Base-by-base conservation (phyloP, 805 yeast genomes). In the Zygotorulaspora florentina region DNA sequence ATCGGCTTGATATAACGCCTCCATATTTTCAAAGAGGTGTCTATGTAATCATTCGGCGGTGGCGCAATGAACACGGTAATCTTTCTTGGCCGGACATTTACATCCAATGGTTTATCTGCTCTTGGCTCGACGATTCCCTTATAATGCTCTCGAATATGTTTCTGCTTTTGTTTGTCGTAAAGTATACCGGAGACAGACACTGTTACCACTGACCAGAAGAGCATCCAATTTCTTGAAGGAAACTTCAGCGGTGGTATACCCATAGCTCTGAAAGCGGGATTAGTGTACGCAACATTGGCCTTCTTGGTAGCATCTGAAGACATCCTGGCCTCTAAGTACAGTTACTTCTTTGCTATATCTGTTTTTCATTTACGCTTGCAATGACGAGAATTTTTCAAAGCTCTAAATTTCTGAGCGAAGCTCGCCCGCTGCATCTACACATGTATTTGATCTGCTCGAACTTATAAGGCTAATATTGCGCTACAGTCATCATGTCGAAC, bases 191-290 rank as follows among this genome's bases (percentile, higher is more conserved):
- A 91, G 2, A 85, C 73, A 30, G 85, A 68, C 1, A 75, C 67
- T 1, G 82, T 80, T 1, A 85, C 62, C 7, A 86, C 79, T 0
- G 82, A 61, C 86, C 96, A 85, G 66, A 93, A 93, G 30, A 89
- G 86, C 71, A 79, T 66, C 99, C 98, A 91, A 69, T 91, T 93
- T 51, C 96, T 74, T 0, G 95, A 83, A 0, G 99, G 99, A 11
- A 93, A 69, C 31, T 83, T 76, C 17, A 89, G 56, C 11, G 83
- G 68, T 3, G 88, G 87, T 39, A 91, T 76, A 0, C 98, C 98
- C 86, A 91, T 78, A 58, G 87, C 84, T 52, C 77, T 68, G 38
- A 90, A 75, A 1, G 95, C 96, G 1, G 96, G 96, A 58, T 89
- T 84, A 5, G 54, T 50, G 39, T 52, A 55, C 18, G 54, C 58